Percentiles rank a stretch among this genome's conserved stretches.
These are phyloP conservation scores for Pythium coloratum DNA, from an alignment of 352 stramenopile genomes.

Conservation along the genomic window DNA sequence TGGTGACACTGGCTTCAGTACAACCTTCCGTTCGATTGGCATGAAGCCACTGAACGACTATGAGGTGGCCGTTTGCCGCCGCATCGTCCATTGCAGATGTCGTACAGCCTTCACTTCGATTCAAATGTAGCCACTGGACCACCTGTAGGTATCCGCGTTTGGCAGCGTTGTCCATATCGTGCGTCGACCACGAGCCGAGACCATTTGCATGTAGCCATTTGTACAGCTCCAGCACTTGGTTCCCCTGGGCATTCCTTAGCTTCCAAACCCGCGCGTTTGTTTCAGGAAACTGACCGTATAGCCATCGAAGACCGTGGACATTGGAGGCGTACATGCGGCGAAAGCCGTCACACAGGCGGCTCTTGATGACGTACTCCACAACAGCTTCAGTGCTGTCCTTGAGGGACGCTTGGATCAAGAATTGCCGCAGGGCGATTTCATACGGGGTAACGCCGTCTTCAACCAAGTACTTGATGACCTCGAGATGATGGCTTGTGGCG, in stretches of 20 bases:
- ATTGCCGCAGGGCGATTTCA: background rate
- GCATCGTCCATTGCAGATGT: background rate
- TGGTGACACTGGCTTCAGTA: background rate
- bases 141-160: background rate
- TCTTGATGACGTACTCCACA: background rate
- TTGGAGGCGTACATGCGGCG: background rate
- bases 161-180: background rate
- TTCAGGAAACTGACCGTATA: background rate
- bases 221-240: background rate
- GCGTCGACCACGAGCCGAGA: background rate
- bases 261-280: background rate
- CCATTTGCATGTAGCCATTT: background rate
- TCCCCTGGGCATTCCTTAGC: background rate
- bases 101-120: slow-evolving; percentile 8
- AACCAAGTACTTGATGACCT: background rate
- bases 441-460: background rate
- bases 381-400: background rate
- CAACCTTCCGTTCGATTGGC: slow-evolving; percentile 2
- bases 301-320: background rate
- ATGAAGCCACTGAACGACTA: slow-evolving; percentile 8
- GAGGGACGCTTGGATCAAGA: background rate
- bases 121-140: background rate
- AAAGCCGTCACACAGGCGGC: background rate
- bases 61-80: background rate
- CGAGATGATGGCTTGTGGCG: background rate